Evolutionary conservation across 257 asterid genomes (phyloP), one percentile per base, ranked within the genome.

Genomic region (Solanum piurae): DNA sequence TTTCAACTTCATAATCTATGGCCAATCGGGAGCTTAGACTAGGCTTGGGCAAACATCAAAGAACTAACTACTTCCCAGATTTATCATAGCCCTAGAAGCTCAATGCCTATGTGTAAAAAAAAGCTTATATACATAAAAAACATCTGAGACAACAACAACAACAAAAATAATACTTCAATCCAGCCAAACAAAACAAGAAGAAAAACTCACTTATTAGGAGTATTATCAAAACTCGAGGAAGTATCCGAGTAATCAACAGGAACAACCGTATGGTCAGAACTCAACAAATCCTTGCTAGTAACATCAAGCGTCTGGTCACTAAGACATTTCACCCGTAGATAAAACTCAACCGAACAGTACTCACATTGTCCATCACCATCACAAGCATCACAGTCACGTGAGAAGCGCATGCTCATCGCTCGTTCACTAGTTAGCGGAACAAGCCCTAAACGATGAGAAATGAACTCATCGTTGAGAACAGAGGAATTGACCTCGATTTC

Each of bases 351-450:
- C 16, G 98, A 94, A 90, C 99, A 97, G 89, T 92, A 95, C 94
- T 97, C 98, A 87, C 99, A 97, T 91, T 95, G 98, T 73, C 99
- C 99, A 85, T 95, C 99, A 0, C 99, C 99, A 87, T 97, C 99
- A 90, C 99, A 97, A 66, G 99, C 98, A 89, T 97, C 98, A 87
- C 99, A 97, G 92, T 97, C 99, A 21, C 99, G 95, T 5, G 99
- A 96, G 94, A 95, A 97, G 55, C 99, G 93, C 99, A 96, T 97
- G 60, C 96, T 90, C 99, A 96, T 97, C 42, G 99, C 98, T 2
- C 99, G 95, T 31, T 94, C 98, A 84, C 99, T 96, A 46, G 89
- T 93, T 55, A 97, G 94, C 3, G 99, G 99, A 34, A 97, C 88
- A 52, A 97, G 94, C 1, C 99, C 99, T 3, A 97, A 93, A n/a